Conservation (phyloP, 2,329 filamentous ascomycete species). For the Moelleriella libera region DNA sequence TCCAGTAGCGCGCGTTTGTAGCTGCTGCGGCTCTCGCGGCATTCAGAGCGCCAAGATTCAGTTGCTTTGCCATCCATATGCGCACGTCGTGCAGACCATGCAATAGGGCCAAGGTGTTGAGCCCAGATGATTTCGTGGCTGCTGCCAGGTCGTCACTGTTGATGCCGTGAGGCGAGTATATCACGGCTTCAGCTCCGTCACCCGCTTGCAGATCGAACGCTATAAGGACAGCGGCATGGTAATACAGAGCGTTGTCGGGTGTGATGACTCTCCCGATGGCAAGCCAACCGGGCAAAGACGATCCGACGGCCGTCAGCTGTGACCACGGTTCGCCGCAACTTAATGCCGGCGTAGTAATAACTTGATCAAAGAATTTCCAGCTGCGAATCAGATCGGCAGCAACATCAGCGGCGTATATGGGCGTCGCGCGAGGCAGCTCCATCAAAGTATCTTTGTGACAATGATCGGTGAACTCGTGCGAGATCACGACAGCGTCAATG, state of each 20-base stretch:
- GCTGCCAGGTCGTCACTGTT: constrained; percentile 26
- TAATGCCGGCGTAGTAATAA: constrained; percentile 35
- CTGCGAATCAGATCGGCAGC: constrained; percentile 40
- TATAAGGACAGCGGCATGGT: constrained; percentile 47
- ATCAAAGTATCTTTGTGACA: constrained; percentile 48
- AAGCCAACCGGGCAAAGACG: constrained; percentile 42
- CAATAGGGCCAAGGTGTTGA: constrained; percentile 42
- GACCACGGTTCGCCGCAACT: constrained; percentile 9
- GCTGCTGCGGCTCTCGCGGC: constrained; percentile 39
- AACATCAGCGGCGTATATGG: constrained; percentile 45
- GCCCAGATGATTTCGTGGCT: constrained; percentile 20
- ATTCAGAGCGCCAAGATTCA: constrained; percentile 51
- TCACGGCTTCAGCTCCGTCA: constrained; percentile 32
- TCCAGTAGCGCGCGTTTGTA: constrained; percentile 44
- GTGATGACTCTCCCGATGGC: constrained; percentile 43
- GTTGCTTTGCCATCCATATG: constrained; percentile 33
- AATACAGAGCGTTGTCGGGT: constrained; percentile 39
- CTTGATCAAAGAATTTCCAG: constrained; percentile 45
- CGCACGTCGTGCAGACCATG: constrained; percentile 51
- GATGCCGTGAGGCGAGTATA: constrained; percentile 54
- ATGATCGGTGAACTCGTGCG: constrained; percentile 56
- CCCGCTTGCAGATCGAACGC: constrained; percentile 24
- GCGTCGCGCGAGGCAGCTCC: constrained; percentile 36
- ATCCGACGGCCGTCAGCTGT: constrained; percentile 7
- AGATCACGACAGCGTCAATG: constrained; percentile 45